Base-by-base conservation (phyloP, 768 basidiomycete genomes). In the Rubroboletus pulcherrimus region DNA sequence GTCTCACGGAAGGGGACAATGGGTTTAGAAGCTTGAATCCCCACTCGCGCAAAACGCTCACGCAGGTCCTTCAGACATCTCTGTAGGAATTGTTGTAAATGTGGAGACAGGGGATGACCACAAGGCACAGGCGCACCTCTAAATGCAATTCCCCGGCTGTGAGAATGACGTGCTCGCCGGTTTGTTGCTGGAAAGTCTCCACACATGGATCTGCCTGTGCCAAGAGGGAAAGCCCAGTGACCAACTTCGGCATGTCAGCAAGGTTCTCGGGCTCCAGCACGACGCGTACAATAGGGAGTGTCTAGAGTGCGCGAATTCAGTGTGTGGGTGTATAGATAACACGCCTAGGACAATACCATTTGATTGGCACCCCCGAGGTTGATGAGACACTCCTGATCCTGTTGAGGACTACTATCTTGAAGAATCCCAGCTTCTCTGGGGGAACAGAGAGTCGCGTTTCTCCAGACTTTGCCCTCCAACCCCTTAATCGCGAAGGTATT, bases 1-100 rank as follows among this genome's bases (percentile, higher is more conserved):
- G 97, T 98, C 72, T 98, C 97, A 39, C 97, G 82, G 77, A 98
- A 99, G 11, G 97, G 97, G 3, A 99, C 97, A 54, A 98, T 98
- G 0, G 95, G 94, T 63, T 93, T 86, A 1, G 95, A 98, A 2
- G 89, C 86, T 62, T 94, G 93, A 31, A 99, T 94, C 45, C 92
- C 92, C 34, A 98, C 85, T 56, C 85, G 82, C 3, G 97, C 96
- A 70, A 98, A 98, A 35, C 97, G 81, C 69, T 98, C 97, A 21
- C 90, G 82, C n/a, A 99, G 76, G 71, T 98, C 97, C 72, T 93
- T 96, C 41, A 98, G 73, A 70, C 97, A 99, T 59, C 97, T 84
- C 94, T 98, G 68, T 14, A 33, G 37, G 44, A 54, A 39, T 49
- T 29, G 42, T 53, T 24, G 42, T 14, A 39, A n/a, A 17, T 14